phyloP scores from a whole-genome alignment of 192 early-diverging fungal genomes.

The Haplosporangium gracile region DNA sequence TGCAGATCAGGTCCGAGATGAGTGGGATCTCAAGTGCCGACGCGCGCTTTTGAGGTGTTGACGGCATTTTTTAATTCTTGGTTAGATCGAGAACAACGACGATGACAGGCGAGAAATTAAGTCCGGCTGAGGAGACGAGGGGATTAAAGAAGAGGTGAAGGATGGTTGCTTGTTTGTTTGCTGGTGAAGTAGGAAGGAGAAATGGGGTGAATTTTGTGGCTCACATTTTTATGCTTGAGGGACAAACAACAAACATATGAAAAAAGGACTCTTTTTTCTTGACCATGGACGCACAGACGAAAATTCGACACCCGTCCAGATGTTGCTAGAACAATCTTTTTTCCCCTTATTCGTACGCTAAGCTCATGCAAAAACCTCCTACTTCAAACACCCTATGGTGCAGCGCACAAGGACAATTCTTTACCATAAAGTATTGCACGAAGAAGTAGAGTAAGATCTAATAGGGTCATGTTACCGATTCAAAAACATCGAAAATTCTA shows the following conservation, averaged over 20 bases:
- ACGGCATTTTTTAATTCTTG: neutral
- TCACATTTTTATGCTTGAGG: too few species aligned
- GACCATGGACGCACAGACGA: neutral
- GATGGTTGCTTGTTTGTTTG: neutral
- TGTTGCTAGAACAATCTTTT: neutral
- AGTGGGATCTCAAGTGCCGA: neutral
- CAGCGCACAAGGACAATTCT: too few species aligned
- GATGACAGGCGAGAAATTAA: neutral
- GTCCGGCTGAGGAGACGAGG: neutral
- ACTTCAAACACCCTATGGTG: too few species aligned
- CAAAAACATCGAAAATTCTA: too few species aligned
- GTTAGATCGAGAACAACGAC: too few species aligned
- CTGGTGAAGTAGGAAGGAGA: neutral
- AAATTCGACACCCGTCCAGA: neutral
- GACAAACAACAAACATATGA: too few species aligned
- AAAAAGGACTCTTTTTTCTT: neutral
- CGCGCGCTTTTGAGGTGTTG: neutral
- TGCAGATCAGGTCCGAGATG: neutral
- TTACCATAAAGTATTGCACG: too few species aligned
- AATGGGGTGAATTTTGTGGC: neutral
- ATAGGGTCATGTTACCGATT: too few species aligned
- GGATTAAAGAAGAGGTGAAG: neutral
- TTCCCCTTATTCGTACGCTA: too few species aligned
- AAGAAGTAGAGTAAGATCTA: too few species aligned
- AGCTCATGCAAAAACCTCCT: too few species aligned